These are phyloP conservation scores for Ziziphus jujuba DNA, from an alignment of 306 rosid species.

Conservation along the genomic window DNA sequence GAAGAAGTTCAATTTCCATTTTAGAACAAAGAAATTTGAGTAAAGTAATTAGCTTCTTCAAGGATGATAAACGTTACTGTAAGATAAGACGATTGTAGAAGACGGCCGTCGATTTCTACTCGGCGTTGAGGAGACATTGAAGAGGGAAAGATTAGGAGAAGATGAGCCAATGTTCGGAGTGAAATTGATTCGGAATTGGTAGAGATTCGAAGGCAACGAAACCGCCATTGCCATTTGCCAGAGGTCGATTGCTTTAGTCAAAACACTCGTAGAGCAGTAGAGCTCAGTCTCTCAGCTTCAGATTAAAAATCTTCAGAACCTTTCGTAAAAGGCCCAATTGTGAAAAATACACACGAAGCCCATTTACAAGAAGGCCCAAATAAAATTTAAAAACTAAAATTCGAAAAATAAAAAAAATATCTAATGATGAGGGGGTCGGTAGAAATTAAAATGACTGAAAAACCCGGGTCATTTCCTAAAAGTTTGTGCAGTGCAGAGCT, in stretches of 20 bases:
- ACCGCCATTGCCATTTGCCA: slow-evolving; percentile 41
- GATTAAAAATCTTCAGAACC: too few relatives aligned
- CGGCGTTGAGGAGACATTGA: slow-evolving; percentile 32
- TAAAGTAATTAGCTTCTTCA: not conserved
- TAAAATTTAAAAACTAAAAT: not conserved
- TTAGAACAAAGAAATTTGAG: slow-evolving; percentile 1
- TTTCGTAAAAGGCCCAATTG: too few relatives aligned
- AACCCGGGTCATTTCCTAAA: not conserved
- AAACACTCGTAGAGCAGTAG: too few relatives aligned
- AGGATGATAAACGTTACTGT: slow-evolving; percentile 41
- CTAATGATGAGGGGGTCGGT: not conserved
- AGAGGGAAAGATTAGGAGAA: slow-evolving; percentile 27
- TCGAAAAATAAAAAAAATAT: too few relatives aligned
- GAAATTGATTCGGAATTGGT: slow-evolving; percentile 37
- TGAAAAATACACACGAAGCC: too few relatives aligned
- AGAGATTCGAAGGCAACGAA: slow-evolving; percentile 35
- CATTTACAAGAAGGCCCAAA: not conserved
- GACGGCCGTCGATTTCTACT: slow-evolving; percentile 32
- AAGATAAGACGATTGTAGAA: slow-evolving; percentile 34
- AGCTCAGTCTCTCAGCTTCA: too few relatives aligned
- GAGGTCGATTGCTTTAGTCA: slow-evolving; percentile 9
- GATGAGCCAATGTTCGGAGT: slow-evolving; percentile 26
- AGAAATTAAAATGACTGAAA: not conserved
- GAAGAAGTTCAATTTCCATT: not conserved
- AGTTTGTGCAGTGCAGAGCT: not conserved